phyloP scores from a whole-genome alignment of 2,329 filamentous ascomycete genomes.

The Chrysoporthe puriensis region DNA sequence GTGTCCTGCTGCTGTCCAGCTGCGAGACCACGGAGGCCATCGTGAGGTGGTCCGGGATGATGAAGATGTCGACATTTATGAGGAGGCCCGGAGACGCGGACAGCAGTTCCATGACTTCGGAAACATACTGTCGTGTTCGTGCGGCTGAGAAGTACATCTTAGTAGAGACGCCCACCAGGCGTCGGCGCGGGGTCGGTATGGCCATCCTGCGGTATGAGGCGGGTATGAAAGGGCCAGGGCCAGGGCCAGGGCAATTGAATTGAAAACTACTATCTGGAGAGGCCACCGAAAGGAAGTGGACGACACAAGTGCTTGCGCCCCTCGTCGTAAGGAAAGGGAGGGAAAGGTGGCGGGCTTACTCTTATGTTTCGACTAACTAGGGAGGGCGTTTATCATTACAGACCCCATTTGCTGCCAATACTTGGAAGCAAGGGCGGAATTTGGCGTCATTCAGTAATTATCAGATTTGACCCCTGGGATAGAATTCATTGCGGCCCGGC shows the following conservation, averaged over 20 bases:
- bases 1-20: constrained; percentile 47
- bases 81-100: constrained; percentile 46
- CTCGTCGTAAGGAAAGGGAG: neutral
- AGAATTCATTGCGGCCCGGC: neutral
- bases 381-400: neutral
- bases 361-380: neutral
- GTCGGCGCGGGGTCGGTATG: constrained; percentile 50
- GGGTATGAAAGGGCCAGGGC: neutral
- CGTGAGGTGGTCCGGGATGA: constrained; percentile 78
- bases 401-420: neutral
- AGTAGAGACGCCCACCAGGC: constrained; percentile 65
- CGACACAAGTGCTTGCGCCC: too few species aligned
- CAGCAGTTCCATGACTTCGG: constrained; percentile 51
- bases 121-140: constrained; percentile 61
- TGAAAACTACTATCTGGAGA: neutral
- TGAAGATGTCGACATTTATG: constrained; percentile 68
- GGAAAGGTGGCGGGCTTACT: neutral
- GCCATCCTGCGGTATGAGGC: constrained; percentile 29
- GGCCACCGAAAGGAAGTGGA: too few species aligned
- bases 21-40: constrained; percentile 57
- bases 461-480: neutral
- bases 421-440: neutral
- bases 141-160: constrained; percentile 72
- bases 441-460: neutral
- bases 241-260: neutral